Base-by-base conservation (phyloP, 2,329 filamentous ascomycete species). In the Fusarium heterosporum region DNA sequence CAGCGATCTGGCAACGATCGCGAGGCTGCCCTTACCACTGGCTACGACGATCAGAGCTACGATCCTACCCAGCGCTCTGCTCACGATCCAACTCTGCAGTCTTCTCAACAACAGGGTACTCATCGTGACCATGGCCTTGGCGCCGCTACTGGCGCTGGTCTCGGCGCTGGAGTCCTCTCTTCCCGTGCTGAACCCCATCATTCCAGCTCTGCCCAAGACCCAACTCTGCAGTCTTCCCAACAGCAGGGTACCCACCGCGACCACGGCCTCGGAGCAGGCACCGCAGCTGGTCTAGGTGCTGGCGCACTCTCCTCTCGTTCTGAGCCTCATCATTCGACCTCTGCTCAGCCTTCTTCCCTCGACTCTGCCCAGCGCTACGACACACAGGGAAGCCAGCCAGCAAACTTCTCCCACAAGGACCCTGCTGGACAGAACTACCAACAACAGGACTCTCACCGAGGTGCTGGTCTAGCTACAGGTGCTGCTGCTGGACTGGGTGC, bases 351-450 rank as follows among this genome's bases (percentile, higher is more conserved):
- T 40, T 41, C 45, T 1, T 25, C 16, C 3, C 17, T 50, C 1
- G 39, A 29, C 5, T 16, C 14, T 0, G 14, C 10, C n/a, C 34
- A 22, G n/a, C 41, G 17, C 14, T 52, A 60, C 2, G 30, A 42
- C 11, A n/a, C 57, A 0, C 39, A 46, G 22, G 26, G 34, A 3
- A 32, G 22, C 0, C 41, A 61, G 6, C 12, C 56, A 1, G 36
- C 56, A 19, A 61, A 61, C 55, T 61, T 19, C 6, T 61, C 58
- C 8, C 58, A 61, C 36, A 61, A 55, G 1, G 58, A 55, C 1
- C 47, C 58, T 0, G 19, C 29, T 5, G 57, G 19, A 19, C 53
- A 55, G 45, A 50, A 16, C 13, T 16, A 16, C 5, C 58, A 61
- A 8, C 55, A 61, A 19, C 41, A 61, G 8, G 58, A 55, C 4